Evolutionary conservation across 139 green algal species (phyloP).

Genomic region (Chlorella vulgaris): DNA sequence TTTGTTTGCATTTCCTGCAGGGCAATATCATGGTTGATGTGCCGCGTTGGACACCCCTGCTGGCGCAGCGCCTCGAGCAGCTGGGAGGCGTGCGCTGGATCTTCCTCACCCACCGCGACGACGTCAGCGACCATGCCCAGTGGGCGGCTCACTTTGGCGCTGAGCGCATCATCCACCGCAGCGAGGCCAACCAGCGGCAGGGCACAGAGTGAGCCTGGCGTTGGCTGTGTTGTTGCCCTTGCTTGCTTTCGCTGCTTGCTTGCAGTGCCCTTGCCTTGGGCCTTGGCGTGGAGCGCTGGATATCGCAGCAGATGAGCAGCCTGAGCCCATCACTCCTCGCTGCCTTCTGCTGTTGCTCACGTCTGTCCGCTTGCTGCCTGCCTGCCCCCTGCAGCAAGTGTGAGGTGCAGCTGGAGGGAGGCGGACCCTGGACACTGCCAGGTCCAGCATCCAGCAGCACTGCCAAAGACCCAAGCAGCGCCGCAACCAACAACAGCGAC

Average conservation of each 20-base stretch:
- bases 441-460: too few relatives aligned
- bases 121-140: slow-evolving; percentile 75
- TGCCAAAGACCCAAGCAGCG: too few relatives aligned
- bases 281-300: too few relatives aligned
- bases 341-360: too few relatives aligned
- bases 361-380: background rate
- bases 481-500: slow-evolving; percentile 33
- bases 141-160: slow-evolving; percentile 73
- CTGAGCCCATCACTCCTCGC: too few relatives aligned
- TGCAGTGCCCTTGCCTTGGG: too few relatives aligned
- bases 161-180: slow-evolving; percentile 72
- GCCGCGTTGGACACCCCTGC: slow-evolving; percentile 68
- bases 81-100: slow-evolving; percentile 78
- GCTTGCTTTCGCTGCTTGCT: background rate
- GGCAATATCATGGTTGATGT: slow-evolving; percentile 85
- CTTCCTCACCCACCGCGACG: slow-evolving; percentile 85
- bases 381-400: slow-evolving; percentile 42
- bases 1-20: background rate
- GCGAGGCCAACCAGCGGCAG: slow-evolving; percentile 44
- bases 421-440: slow-evolving; percentile 67
- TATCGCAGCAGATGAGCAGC: too few relatives aligned
- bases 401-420: slow-evolving; percentile 67
- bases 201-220: slow-evolving; percentile 48
- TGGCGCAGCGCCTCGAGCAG: slow-evolving; percentile 64
- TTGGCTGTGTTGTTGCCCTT: background rate